Evolutionary conservation across 177 flowering plant species (phyloP).

Genomic region (Vitis hybrid): DNA sequence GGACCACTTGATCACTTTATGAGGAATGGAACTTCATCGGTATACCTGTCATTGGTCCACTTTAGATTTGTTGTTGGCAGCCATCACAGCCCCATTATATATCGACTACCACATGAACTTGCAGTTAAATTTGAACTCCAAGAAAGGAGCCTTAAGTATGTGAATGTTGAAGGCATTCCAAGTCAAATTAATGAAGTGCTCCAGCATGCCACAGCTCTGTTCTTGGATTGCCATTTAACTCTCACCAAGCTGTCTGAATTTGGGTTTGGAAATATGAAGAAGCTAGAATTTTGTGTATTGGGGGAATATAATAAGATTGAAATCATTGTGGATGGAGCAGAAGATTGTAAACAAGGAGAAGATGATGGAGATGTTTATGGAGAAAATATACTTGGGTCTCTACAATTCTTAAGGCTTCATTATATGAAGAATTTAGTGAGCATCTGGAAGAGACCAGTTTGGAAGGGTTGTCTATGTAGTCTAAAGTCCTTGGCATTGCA

Average conservation of each 20-base stretch:
- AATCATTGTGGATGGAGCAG: neutral
- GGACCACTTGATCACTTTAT: no score
- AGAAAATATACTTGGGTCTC: no score
- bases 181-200: neutral
- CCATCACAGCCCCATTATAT: constrained; percentile 2
- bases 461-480: neutral
- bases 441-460: constrained; percentile 3
- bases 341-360: neutral
- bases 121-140: neutral
- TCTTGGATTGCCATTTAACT: constrained; percentile 2
- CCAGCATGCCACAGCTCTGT: constrained; percentile 2
- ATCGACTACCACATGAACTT: neutral
- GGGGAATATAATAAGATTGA: constrained; percentile 11
- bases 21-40: neutral
- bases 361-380: neutral
- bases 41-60: neutral
- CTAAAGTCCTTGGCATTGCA: neutral
- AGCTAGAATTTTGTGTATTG: constrained; percentile 4
- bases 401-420: neutral
- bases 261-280: neutral
- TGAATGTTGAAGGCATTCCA: neutral
- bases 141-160: constrained; percentile 1
- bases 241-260: constrained; percentile 5
- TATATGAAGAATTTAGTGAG: constrained; percentile 6
- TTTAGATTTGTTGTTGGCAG: neutral